Base-by-base conservation (phyloP, 305 asterid species). In the Fraxinus velutina region DNA sequence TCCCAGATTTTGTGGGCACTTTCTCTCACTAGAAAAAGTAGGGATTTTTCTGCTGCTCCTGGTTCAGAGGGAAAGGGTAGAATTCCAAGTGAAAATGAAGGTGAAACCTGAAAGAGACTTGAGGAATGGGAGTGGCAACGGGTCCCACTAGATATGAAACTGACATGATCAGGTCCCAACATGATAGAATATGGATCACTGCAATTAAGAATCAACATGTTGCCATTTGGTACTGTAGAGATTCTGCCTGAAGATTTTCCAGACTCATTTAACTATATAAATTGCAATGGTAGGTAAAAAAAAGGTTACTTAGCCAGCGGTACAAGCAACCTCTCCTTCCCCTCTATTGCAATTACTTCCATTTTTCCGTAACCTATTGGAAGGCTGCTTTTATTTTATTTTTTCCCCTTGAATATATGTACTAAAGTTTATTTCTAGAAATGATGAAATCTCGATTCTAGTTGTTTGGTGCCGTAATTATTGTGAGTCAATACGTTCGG, bases 171-270 rank as follows among this genome's bases (percentile, higher is more conserved):
- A 83, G 75, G 84, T 70, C 77, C 85, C 85, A 76, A 81, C 72
- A 81, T 32, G 73, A 79, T 79, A 76, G 88, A 84, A 80, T 72
- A 76, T 80, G 88, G 90, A 83, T 84, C 86, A 83, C 81, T 76
- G 85, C 86, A 77, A 83, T 84, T 84, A 86, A 84, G 87, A 86
- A 90, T 86, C 75, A 79, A 75, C 73, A 79, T 62, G 76, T 80
- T 84, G 84, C 55, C 66, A 78, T 81, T 83, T 82, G 83, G 76
- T 71, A 90, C 94, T 89, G 94, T 90, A 82, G 93, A 82, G 93
- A 90, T 89, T 87, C 88, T 88, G 87, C 81, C 83, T 80, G 85
- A 13, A 86, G 89, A 89, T 84, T 85, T 88, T 88, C 81, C 84
- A 81, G 60, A 17, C 75, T 29, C 64, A n/a, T 36, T 80, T 70